Base-by-base conservation (phyloP, 225 moss, liverwort and hornwort genomes). In the Takakia lepidozioides region DNA sequence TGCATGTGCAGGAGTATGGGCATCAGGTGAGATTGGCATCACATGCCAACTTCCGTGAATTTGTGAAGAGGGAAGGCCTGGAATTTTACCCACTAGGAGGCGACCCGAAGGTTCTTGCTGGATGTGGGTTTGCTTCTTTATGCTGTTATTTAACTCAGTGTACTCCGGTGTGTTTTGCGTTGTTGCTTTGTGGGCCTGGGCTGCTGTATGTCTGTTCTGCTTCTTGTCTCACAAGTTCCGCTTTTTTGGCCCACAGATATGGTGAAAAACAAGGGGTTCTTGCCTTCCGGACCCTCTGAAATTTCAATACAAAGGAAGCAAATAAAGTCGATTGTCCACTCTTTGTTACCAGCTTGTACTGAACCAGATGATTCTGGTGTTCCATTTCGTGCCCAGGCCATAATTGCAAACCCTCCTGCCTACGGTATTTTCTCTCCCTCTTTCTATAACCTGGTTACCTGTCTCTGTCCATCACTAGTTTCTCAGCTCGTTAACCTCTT, bases 231-330 rank as follows among this genome's bases (percentile, higher is more conserved):
- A n/a, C n/a, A n/a, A n/a, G n/a, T n/a, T n/a, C n/a, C n/a, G n/a
- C n/a, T n/a, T n/a, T n/a, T n/a, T n/a, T n/a, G n/a, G n/a, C n/a
- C n/a, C n/a, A 41, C 64, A 82, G 82, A 82, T 59, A 82, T 82
- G 82, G 82, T 82, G 25, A 82, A 82, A 58, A 82, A 82, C 22
- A 82, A 82, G 49, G 82, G 82, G 10, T 82, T 82, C 56, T 62
- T 82, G 70, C 82, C 82, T 38, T 74, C 82, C 13, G 70, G 25
- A 5, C 73, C 82, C 54, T 65, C 78, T 8, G 82, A 82, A 53
- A 82, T 82, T 25, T 66, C 73, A 25, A 54, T 73, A 24, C 82
- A 82, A 44, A 67, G 74, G 39, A 65, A 70, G 52, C 78, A 82
- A 53, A 82, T 82, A 35, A 82, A 78, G 55, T 67, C 73, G 16